phyloP scores from a whole-genome alignment of 495 filamentous ascomycete species.

The Talaromyces liani region DNA sequence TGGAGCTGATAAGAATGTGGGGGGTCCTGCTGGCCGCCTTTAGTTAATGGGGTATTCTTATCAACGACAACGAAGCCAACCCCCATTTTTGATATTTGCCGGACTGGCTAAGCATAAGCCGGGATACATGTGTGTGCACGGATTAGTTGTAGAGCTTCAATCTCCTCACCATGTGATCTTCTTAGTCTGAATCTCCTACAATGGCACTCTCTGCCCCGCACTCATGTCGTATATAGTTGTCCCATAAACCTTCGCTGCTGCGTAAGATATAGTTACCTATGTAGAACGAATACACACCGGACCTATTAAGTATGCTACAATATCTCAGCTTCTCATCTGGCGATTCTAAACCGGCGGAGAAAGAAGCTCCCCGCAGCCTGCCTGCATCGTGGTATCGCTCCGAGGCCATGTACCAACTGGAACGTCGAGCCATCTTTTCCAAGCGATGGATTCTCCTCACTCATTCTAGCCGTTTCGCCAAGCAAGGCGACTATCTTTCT shows the following conservation, averaged over 20 bases:
- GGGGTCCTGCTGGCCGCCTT: neutral
- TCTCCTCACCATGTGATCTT: neutral
- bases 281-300: neutral
- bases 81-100: neutral
- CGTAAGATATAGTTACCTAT: neutral
- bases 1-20: neutral
- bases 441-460: slow-evolving; percentile 23
- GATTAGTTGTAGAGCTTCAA: neutral
- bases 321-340: slow-evolving; percentile 45
- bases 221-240: neutral
- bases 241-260: neutral
- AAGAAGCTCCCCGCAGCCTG: slow-evolving; percentile 21
- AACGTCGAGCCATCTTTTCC: slow-evolving; percentile 43
- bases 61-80: neutral
- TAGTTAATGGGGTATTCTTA: neutral
- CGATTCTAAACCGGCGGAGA: slow-evolving; percentile 23
- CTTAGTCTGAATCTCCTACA: neutral
- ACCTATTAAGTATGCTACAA: slow-evolving; percentile 42
- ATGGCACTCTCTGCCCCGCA: neutral
- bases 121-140: neutral
- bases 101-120: neutral
- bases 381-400: slow-evolving; percentile 42
- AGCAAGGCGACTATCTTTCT: slow-evolving; percentile 24
- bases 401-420: slow-evolving; percentile 40
- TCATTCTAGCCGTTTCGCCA: slow-evolving; percentile 22